phyloP scores from a whole-genome alignment of 345 rosid species.

The Moringa oleifera region DNA sequence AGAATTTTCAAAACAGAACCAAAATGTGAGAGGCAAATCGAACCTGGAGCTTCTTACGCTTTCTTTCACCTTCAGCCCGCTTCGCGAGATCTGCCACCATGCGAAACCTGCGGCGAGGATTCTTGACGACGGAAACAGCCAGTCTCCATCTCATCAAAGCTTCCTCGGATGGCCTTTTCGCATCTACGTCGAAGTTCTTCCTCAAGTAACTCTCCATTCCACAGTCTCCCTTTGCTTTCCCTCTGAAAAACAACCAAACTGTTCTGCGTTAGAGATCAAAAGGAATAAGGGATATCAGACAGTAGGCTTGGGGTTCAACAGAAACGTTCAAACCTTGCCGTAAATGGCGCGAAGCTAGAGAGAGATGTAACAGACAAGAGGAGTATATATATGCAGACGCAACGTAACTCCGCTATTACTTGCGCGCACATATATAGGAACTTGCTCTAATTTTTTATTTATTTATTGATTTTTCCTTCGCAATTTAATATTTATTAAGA shows the following conservation, averaged over 20 bases:
- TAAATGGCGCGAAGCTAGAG: constrained; percentile 6
- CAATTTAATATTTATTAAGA: too few relatives aligned
- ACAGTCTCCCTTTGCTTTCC: background rate
- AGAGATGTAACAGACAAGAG: background rate
- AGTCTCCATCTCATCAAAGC: constrained; percentile 40
- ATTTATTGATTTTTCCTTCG: too few relatives aligned
- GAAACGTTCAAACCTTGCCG: constrained; percentile 17
- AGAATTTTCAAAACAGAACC: background rate
- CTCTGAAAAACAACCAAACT: too few relatives aligned
- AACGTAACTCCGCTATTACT: too few relatives aligned
- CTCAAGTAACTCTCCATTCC: constrained; percentile 34
- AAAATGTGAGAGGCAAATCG: background rate
- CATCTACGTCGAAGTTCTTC: constrained; percentile 39
- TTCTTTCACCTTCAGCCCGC: constrained; percentile 37
- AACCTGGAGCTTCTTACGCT: constrained; percentile 23
- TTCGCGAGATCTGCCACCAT: constrained; percentile 52
- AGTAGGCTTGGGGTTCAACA: background rate
- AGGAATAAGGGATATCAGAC: background rate
- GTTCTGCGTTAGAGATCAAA: background rate
- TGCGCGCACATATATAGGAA: too few relatives aligned
- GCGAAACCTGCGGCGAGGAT: constrained; percentile 54
- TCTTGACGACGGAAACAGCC: constrained; percentile 45
- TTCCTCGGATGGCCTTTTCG: constrained; percentile 41
- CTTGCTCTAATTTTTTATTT: too few relatives aligned
- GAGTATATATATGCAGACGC: too few relatives aligned